Percentiles rank a stretch among this genome's conserved stretches.
phyloP scores from a whole-genome alignment of 495 filamentous ascomycete genomes.

The Jackrogersella multiformis region DNA sequence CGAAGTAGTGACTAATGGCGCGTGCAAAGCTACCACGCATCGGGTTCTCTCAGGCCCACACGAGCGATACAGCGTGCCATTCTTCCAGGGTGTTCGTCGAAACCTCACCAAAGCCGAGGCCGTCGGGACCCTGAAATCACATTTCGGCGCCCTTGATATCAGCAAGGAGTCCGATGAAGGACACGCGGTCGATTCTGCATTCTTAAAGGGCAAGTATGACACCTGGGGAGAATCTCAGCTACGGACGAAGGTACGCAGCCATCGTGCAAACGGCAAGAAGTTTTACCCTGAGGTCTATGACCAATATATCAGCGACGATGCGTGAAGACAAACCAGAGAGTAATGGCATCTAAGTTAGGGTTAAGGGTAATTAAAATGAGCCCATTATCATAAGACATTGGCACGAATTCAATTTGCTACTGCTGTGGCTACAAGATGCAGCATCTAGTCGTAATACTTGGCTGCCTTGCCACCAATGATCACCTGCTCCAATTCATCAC shows the following conservation, averaged over 20 bases:
- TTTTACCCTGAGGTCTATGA: slow-evolving; percentile 55
- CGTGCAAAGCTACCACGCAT: slow-evolving; percentile 63
- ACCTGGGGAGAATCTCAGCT: slow-evolving; percentile 61
- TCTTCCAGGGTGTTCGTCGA: slow-evolving; percentile 58
- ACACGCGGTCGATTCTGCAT: slow-evolving; percentile 52
- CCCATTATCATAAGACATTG: neutral
- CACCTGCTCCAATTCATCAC: slow-evolving; percentile 40
- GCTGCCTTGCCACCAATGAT: slow-evolving; percentile 42
- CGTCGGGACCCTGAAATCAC: slow-evolving; percentile 40
- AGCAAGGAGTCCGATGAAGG: slow-evolving; percentile 37
- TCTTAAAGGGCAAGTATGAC: slow-evolving; percentile 54
- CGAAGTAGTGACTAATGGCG: slow-evolving; percentile 63
- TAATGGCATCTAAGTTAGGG: too few relatives aligned
- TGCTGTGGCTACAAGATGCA: neutral
- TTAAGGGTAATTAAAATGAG: neutral
- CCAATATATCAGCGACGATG: slow-evolving; percentile 50
- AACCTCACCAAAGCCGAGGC: slow-evolving; percentile 53
- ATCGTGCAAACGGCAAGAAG: slow-evolving; percentile 52
- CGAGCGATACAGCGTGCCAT: slow-evolving; percentile 57
- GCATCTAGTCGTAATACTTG: slow-evolving; percentile 44
- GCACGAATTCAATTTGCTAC: neutral
- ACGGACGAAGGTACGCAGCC: slow-evolving; percentile 56
- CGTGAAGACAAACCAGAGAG: slow-evolving; percentile 6
- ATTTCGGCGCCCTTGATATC: slow-evolving; percentile 39
- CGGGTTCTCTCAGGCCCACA: slow-evolving; percentile 50